Evolutionary conservation across 768 basidiomycete genomes (phyloP).

Genomic region (Panellus pusillus): DNA sequence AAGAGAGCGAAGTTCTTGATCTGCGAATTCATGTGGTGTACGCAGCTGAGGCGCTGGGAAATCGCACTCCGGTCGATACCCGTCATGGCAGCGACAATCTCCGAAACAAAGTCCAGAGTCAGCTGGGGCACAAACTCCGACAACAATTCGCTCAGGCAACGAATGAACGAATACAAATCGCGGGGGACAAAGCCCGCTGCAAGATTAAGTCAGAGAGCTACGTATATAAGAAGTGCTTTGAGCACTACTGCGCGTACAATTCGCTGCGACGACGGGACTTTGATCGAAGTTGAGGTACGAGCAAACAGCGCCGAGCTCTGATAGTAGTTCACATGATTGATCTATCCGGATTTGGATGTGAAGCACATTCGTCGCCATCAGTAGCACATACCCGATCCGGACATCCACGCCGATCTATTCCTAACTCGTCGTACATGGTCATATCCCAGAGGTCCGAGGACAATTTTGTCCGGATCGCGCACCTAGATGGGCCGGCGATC

Average conservation of each 20-base stretch:
- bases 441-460: too few species aligned
- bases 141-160: conserved; percentile 67
- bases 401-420: too few species aligned
- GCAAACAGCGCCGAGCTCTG: conserved; percentile 75
- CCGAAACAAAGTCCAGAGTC: conserved; percentile 87
- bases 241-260: conserved; percentile 48
- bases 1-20: conserved; percentile 76
- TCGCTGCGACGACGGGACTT: conserved; percentile 64
- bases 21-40: conserved; percentile 89
- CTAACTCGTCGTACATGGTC: too few species aligned
- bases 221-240: background rate
- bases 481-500: too few species aligned
- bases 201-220: conserved; percentile 3
- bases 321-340: too few species aligned
- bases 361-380: too few species aligned
- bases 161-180: conserved; percentile 60
- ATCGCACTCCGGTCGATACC: conserved; percentile 40
- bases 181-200: conserved; percentile 64
- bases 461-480: too few species aligned
- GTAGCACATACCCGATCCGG: too few species aligned
- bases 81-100: conserved; percentile 71
- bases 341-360: too few species aligned
- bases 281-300: conserved; percentile 77
- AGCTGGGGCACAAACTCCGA: conserved; percentile 76
- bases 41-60: conserved; percentile 66